Base-by-base conservation (phyloP, 2,329 filamentous ascomycete species). In the Monosporascus sp. region DNA sequence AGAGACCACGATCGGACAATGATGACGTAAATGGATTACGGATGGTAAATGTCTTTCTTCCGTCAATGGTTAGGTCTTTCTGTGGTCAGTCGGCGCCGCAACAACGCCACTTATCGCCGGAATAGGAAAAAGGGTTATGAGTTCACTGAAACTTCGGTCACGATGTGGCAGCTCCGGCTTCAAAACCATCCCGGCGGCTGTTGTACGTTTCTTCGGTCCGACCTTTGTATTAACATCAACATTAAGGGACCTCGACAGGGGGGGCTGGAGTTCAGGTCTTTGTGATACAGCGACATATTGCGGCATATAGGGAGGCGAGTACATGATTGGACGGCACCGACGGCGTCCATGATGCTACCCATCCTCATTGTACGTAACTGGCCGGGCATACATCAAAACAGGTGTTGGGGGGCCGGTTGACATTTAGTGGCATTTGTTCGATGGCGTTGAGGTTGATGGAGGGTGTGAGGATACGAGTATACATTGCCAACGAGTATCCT, bases 331-430 rank as follows among this genome's bases (percentile, higher is more conserved):
- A 25, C 20, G 43, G 22, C 51, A 53, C 57, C 51, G 52, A 55
- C 39, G 57, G 55, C 54, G 49, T 58, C 46, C 25, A 54, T 51
- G 52, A 47, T 48, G 55, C 53, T 52, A 54, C 50, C 52, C 59
- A 56, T 63, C 58, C 49, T 58, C 53, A 52, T 56, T 63, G 59
- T 63, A 65, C 60, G 63, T 67, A 64, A 60, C 57, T 51, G 64
- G 71, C 63, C 63, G 69, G 69, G 65, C 65, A 72, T 69, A 75
- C 69, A 75, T 70, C 60, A 75, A 77, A 77, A 75, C 68, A 64
- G 75, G 73, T 71, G 72, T 69, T 71, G 58, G 58, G 59, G 65
- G 62, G 64, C 55, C 52, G 58, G 43, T 44, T 55, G 54, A 55
- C 56, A 58, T 63, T 64, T 57, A 56, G 52, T 64, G 62, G 48